Evolutionary conservation across 352 stramenopile species (phyloP), one percentile per base, ranked within the genome.

Genomic region (Lagenidium sp.): DNA sequence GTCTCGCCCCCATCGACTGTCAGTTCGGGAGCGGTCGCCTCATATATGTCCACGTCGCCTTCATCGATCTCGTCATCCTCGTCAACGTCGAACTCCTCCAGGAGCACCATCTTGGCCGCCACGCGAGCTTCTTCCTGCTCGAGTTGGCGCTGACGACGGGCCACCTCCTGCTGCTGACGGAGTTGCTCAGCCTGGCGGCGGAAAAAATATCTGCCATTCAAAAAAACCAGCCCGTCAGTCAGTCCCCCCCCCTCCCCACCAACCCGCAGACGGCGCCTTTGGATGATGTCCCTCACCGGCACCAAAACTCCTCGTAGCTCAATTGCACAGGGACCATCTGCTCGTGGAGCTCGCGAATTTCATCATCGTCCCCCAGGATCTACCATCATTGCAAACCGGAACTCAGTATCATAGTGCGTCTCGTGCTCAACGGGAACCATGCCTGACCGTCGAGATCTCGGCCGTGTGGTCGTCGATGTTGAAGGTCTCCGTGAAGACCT

Each of bases 291-390:
- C 28, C 8, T 32, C 62, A 92, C 65, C 79, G 68, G 42, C 67
- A 62, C 80, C 80, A 93, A 41, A 93, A 93, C 57, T 93, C 80
- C 43, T 87, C 75, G 44, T 85, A 82, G 39, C 62, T 81, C 34
- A 93, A 44, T 34, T 88, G 64, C 40, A 84, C 54, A 4, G 80
- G 80, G 31, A 93, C 80, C 41, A 93, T 55, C 38, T 69, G 50
- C 41, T 85, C 73, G 24, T 89, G 73, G 36, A 90, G 52, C 23
- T 65, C 55, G 0, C 60, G 49, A 8, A 90, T 68, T 29, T 78
- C 63, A 10, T 62, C 58, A 36, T 89, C 55, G 20, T 65, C 53
- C 36, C 73, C 63, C 39, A 88, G 40, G 3, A 76, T 67, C 54
- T 74, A 30, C 29, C 49, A 16, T 30, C 18, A 25, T n/a, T n/a